Base-by-base conservation (phyloP, 1,284 basidiomycete species). In the Boletus calvinii region DNA sequence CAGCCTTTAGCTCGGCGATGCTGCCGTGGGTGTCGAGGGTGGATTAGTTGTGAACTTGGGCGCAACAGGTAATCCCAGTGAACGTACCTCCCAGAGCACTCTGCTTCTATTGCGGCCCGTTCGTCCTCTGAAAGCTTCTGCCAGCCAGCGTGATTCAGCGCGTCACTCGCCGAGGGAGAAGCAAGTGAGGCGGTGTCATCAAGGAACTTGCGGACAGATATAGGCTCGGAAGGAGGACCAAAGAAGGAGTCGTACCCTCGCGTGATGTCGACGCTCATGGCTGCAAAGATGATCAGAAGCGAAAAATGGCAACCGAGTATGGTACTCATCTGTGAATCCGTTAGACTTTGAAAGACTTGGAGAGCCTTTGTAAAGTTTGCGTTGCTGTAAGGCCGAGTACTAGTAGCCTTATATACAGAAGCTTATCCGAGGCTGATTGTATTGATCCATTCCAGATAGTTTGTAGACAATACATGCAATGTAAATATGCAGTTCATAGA, bases 191-290 rank as follows among this genome's bases (percentile, higher is more conserved):
- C 38, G 6, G 65, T 63, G 41, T 67, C 59, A 13, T 71, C 61
- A 15, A 77, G 56, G 56, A 84, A 84, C 1, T 68, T 62, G 37
- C 61, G 60, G 40, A 84, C 55, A 34, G 77, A 60, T 34, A 84
- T 72, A 24, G 59, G 67, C 34, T 81, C 75, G 41, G 82, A 84
- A 31, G 79, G 68, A 44, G 81, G 83, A 1, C 82, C 82, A 64
- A 84, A 81, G 55, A 58, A 51, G 17, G 58, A 68, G 31, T 71
- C 68, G 18, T 67, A 58, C 24, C 62, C 56, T 42, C 67, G 63
- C 7, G 41, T 55, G 47, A 66, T 57, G 53, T 70, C 56, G 38
- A 55, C 36, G 46, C 49, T 64, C 63, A 67, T 66, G 12, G 12
- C 8, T 36, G 3, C 20, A 24, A 39, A 10, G 0, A 38, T n/a